Conservation (phyloP, 2,329 filamentous ascomycete genomes). For the Leptographium wingfieldii region DNA sequence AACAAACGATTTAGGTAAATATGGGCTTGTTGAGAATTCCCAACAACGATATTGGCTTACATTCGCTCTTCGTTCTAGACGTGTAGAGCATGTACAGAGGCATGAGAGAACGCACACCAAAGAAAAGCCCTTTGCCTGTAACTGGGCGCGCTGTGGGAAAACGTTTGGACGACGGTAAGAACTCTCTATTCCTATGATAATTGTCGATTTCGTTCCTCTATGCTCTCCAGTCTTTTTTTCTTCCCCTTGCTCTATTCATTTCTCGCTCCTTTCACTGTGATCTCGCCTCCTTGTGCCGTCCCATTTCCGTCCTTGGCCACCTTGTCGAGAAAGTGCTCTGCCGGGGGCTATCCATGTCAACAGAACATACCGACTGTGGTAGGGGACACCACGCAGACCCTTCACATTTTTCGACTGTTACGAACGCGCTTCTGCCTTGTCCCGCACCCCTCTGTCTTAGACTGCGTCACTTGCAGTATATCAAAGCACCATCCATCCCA, state of each 20-base stretch:
- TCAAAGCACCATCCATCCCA: neutral
- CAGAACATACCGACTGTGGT: too few species aligned
- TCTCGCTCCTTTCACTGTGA: neutral
- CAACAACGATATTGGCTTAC: conserved; percentile 25
- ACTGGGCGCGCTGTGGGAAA: conserved; percentile 47
- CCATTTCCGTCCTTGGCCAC: neutral
- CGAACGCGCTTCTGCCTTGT: neutral
- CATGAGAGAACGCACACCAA: conserved; percentile 54
- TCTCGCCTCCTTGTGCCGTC: neutral
- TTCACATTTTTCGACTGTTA: neutral
- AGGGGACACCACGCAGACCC: neutral
- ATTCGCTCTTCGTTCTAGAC: conserved; percentile 30
- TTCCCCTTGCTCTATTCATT: conserved; percentile 3
- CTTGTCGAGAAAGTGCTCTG: neutral
- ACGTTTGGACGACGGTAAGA: conserved; percentile 50
- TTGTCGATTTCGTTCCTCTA: neutral
- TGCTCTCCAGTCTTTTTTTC: conserved; percentile 3
- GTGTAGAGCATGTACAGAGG: conserved; percentile 51
- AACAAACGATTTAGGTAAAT: conserved; percentile 49
- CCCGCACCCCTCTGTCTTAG: neutral
- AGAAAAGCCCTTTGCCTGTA: conserved; percentile 50
- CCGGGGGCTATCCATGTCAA: neutral
- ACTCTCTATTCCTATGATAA: neutral
- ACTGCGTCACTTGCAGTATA: neutral
- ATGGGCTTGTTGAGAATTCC: neutral